These are phyloP conservation scores for Amphichorda felina DNA, from an alignment of 2,329 filamentous ascomycete species.

Conservation along the genomic window DNA sequence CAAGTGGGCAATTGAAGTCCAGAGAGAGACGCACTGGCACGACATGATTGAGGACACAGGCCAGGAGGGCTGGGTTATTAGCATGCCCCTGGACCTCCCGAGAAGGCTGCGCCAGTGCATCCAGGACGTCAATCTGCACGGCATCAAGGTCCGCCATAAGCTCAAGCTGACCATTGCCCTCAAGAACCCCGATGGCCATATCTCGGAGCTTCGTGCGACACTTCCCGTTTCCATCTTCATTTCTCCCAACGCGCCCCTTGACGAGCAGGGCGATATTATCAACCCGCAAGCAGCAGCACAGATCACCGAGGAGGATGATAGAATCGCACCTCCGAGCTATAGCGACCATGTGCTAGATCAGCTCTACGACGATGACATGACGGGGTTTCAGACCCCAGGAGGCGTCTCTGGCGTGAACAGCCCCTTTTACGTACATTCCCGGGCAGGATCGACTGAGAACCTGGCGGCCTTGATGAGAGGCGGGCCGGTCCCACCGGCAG, in stretches of 20 bases:
- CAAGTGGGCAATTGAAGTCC: conserved; percentile 43
- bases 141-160: conserved; percentile 88
- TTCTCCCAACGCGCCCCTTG: conserved; percentile 81
- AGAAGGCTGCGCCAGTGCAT: conserved; percentile 73
- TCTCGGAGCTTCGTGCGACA: conserved; percentile 86
- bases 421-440: conserved; percentile 61
- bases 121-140: conserved; percentile 79
- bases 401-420: conserved; percentile 66
- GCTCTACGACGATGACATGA: conserved; percentile 76
- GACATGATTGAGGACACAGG: conserved; percentile 57
- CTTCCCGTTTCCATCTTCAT: conserved; percentile 91
- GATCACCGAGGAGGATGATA: conserved; percentile 33
- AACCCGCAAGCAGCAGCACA: conserved; percentile 18
- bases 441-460: conserved; percentile 73
- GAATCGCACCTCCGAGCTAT: conserved; percentile 82
- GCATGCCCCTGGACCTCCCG: conserved; percentile 57
- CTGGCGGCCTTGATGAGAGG: conserved; percentile 37
- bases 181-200: conserved; percentile 88
- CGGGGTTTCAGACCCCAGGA: conserved; percentile 69
- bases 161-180: conserved; percentile 84
- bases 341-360: conserved; percentile 83
- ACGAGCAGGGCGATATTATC: conserved; percentile 74
- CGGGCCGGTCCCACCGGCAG: conserved; percentile 30
- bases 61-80: conserved; percentile 53
- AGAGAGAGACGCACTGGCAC: conserved; percentile 51